Evolutionary conservation across 2,329 filamentous ascomycete genomes (phyloP), one percentile per base, ranked within the genome.

Genomic region (Xylariaceae sp.): DNA sequence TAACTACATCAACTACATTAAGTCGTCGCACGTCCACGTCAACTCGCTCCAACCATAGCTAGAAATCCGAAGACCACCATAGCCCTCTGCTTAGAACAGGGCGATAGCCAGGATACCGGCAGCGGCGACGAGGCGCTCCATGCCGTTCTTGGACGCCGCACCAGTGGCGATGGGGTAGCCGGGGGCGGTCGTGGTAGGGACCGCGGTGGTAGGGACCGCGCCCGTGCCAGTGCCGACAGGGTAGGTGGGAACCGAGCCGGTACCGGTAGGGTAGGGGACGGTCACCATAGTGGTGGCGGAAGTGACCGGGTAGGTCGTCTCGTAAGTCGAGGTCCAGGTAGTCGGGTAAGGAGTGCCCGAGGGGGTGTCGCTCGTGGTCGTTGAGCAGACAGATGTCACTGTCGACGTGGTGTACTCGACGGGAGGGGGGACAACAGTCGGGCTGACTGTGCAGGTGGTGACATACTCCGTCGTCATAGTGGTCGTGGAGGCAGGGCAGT

Each of bases 21-120:
- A 6, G 11, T 26, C 22, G 22, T 26, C 22, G 22, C 22, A 26
- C 11, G 22, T 26, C 6, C 22, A 26, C 22, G 22, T 26, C 6
- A 26, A 6, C 22, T 26, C 22, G 6, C 22, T 26, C 22, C 22
- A n/a, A n/a, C n/a, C n/a, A n/a, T n/a, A n/a, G n/a, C n/a, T 11
- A 26, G 11, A 26, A 26, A 6, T 26, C 22, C 22, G 22, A 26
- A 6, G 11, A 26, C 6, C 22, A 11, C 22, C 6, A 6, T 11
- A 26, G 22, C 31, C 26, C 30, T 32, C 30, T n/a, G 13, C 13
- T 17, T 32, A 28, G 19, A 49, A 28, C 22, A 16, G 19, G 42
- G 44, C 26, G 47, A 49, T 49, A 32, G 41, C 43, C 34, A 40
- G 45, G 32, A 24, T 31, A 16, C 36, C 26, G 43, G 36, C 38